Evolutionary conservation across 75 land plant species (phyloP), one percentile per base, ranked within the genome.

Genomic region (Pinus taeda): DNA sequence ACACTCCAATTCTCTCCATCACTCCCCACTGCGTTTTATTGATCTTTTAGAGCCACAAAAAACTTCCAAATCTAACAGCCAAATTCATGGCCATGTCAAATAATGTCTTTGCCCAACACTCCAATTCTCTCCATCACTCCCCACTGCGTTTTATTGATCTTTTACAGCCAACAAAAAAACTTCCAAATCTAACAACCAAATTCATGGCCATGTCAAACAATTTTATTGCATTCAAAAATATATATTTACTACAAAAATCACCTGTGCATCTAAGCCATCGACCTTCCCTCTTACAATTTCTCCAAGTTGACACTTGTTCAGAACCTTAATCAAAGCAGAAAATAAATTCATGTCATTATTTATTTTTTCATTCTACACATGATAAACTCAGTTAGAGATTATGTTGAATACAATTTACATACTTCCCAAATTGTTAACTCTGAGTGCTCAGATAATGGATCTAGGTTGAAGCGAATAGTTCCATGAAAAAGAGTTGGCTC

Each of bases 401-500:
- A 58, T 58, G 60, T 58, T 20, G 20, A 58, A 15, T 20, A 58
- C 0, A 4, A 64, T 64, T 24, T 13, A 64, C 21, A 64, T n/a
- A 64, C 67, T 24, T 64, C 30, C 67, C 67, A 64, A 64, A 64
- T 64, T 64, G 29, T 24, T 36, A 24, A 26, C 3, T 64, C 30
- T 64, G 67, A 64, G 67, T 64, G 36, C 67, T 64, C 77, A 3
- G 67, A 70, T 60, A 85, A 57, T 30, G 90, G 90, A 71, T 85
- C 84, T 55, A 85, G 49, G 59, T 82, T 88, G 79, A 71, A 76
- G 13, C 87, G 71, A 29, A 88, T 84, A 59, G 87, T 81, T 21
- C 87, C 87, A 60, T 81, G 59, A 74, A 88, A 88, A 26, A 88
- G 72, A 15, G 87, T 80, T 17, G 89, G 87, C 57, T 85, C 89